Base-by-base conservation (phyloP, 345 rosid species). In the Gossypium longicalyx region DNA sequence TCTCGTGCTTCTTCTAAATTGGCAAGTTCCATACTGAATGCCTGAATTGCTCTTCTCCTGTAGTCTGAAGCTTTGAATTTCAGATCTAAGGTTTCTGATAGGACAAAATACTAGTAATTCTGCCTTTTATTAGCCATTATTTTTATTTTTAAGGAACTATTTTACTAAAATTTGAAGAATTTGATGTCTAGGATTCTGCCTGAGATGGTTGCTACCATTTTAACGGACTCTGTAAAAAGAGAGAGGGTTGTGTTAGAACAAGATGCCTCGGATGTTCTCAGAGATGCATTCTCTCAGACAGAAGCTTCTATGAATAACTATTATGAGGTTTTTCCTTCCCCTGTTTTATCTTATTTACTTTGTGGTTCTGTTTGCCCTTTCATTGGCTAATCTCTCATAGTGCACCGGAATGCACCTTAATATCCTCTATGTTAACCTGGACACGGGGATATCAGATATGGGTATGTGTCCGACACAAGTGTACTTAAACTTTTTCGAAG, bases 241-340 rank as follows among this genome's bases (percentile, higher is more conserved):
- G 94, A 88, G 82, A 91, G 79, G 83, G 91, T 95, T 74, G 65
- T 93, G 65, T 87, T 87, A 29, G 83, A 77, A 65, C 43, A 80
- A 77, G 89, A 95, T 88, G 99, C 94, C 74, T 85, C 99, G 1
- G 90, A 91, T 78, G 85, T 95, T 79, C 92, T 95, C 53, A 87
- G 85, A 81, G 89, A 82, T 67, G 92, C 91, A 80, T 80, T 95
- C 85, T 88, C 77, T 47, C 87, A 80, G 74, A 89, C 98, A 17
- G 99, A 93, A 87, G 93, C 90, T 61, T 77, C 85, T 82, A 72
- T 95, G 91, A 87, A 83, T 79, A 85, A 90, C 83, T 75, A 66
- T 70, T 95, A 95, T 56, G 99, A 95, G 98, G 99, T 95, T 79
- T 76, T 53, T 60, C 57, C 59, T 52, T 57, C 67, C 23, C 25